These are phyloP conservation scores for Corchorus capsularis DNA, from an alignment of 345 rosid genomes.

Conservation along the genomic window DNA sequence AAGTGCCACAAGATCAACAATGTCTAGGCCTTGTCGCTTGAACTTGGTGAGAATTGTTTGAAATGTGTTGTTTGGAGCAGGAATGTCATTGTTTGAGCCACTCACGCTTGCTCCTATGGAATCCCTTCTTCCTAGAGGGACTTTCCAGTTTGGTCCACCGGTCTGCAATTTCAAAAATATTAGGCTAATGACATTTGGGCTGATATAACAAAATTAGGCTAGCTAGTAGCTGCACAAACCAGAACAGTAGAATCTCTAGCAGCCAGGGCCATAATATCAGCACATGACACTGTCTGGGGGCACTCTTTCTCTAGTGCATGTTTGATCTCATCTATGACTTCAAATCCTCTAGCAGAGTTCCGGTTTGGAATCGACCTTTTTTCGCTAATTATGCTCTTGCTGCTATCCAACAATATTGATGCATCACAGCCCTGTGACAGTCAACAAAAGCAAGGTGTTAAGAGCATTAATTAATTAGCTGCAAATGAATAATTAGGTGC, in stretches of 20 bases:
- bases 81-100: constrained; percentile 79
- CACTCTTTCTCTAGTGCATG: constrained; percentile 73
- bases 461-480: background rate
- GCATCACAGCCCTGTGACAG: constrained; percentile 85
- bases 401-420: constrained; percentile 71
- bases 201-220: background rate
- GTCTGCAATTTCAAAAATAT: constrained; percentile 36
- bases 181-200: background rate
- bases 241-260: constrained; percentile 94
- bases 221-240: constrained; percentile 37
- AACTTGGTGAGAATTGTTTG: constrained; percentile 70
- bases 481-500: background rate
- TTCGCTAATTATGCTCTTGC: constrained; percentile 61
- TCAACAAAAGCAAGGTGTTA: constrained; percentile 4
- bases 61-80: constrained; percentile 70
- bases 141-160: constrained; percentile 90
- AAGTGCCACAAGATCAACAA: constrained; percentile 79
- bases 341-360: constrained; percentile 79
- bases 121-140: constrained; percentile 88
- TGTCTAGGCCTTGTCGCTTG: constrained; percentile 60
- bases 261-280: constrained; percentile 72
- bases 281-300: constrained; percentile 82
- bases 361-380: constrained; percentile 77
- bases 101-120: constrained; percentile 71
- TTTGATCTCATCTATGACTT: constrained; percentile 79